Evolutionary conservation across 2,329 filamentous ascomycete genomes (phyloP).

Genomic region (Botrytis paeoniae): DNA sequence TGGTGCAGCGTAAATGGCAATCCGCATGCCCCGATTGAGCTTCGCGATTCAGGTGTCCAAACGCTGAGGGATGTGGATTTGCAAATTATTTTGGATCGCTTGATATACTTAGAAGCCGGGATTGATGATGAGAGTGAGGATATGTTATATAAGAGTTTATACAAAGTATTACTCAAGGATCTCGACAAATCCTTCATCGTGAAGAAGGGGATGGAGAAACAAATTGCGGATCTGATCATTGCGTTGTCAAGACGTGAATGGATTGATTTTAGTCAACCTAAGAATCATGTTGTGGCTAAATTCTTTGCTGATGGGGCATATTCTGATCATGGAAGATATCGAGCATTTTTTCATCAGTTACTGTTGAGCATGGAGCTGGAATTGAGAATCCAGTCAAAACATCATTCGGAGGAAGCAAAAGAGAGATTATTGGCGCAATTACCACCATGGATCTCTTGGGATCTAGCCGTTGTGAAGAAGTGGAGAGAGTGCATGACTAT

Average conservation of each 20-base stretch:
- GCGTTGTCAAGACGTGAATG: conserved; percentile 67
- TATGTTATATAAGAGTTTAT: conserved; percentile 62
- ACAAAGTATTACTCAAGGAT: conserved; percentile 64
- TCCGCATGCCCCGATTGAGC: conserved; percentile 53
- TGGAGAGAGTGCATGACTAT: conserved; percentile 71
- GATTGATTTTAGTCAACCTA: conserved; percentile 68
- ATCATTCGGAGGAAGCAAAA: conserved; percentile 61
- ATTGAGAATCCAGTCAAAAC: conserved; percentile 61
- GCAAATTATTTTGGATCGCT: conserved; percentile 54
- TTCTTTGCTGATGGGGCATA: conserved; percentile 62
- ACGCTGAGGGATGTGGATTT: conserved; percentile 59
- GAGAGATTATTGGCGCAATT: conserved; percentile 62
- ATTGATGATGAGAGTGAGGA: conserved; percentile 56
- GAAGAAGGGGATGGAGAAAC: conserved; percentile 63
- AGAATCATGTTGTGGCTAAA: conserved; percentile 70
- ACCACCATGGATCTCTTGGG: conserved; percentile 69
- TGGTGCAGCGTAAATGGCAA: conserved; percentile 61
- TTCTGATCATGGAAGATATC: conserved; percentile 52
- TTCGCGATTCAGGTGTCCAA: conserved; percentile 55
- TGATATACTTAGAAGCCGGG: conserved; percentile 55
- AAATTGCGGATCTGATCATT: conserved; percentile 69
- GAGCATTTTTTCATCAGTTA: conserved; percentile 73
- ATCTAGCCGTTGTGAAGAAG: conserved; percentile 67
- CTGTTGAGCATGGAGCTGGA: conserved; percentile 70
- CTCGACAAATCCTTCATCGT: conserved; percentile 60